Evolutionary conservation across 2,329 filamentous ascomycete species (phyloP).

Genomic region (Thielaviopsis euricoi): DNA sequence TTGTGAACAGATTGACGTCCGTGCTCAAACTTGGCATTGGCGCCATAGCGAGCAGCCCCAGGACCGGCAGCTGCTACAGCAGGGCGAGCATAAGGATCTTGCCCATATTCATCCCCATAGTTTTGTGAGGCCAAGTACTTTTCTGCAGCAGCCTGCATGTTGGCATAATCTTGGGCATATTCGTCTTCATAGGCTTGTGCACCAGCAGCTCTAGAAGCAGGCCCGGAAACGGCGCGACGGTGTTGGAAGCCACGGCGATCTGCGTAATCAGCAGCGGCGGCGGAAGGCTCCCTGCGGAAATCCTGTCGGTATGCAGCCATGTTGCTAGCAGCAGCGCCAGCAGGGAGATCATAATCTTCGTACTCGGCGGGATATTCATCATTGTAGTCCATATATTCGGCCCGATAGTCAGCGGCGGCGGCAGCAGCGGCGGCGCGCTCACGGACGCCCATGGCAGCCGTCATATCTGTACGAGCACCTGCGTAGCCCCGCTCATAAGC

Average conservation of each 20-base stretch:
- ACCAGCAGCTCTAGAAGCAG: slow-evolving; percentile 1
- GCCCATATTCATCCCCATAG: slow-evolving; percentile 1
- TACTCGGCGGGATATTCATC: slow-evolving; percentile 7
- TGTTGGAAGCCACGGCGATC: slow-evolving; percentile 7
- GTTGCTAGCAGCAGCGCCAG: slow-evolving; percentile 5
- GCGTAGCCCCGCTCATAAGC: slow-evolving; percentile 3
- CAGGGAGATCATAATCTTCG: slow-evolving; percentile 6
- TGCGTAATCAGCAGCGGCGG: slow-evolving; percentile 1
- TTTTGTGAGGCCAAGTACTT: not conserved
- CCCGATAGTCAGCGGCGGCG: slow-evolving; percentile 1
- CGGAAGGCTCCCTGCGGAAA: slow-evolving; percentile 5
- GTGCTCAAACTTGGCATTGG: slow-evolving; percentile 3
- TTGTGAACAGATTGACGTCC: slow-evolving; percentile 2
- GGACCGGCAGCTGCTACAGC: not conserved
- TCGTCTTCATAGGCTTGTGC: slow-evolving; percentile 6
- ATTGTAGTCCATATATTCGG: slow-evolving; percentile 8
- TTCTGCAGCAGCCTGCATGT: not conserved
- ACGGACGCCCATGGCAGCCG: not conserved
- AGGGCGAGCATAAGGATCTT: not conserved
- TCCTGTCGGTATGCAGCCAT: slow-evolving; percentile 9
- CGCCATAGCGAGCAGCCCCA: slow-evolving; percentile 3
- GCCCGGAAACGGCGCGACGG: not conserved
- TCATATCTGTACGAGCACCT: slow-evolving; percentile 1
- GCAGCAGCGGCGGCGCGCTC: not conserved
- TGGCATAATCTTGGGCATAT: not conserved